phyloP scores from a whole-genome alignment of 2,329 filamentous ascomycete genomes.

The Arthrobotrys conoides region DNA sequence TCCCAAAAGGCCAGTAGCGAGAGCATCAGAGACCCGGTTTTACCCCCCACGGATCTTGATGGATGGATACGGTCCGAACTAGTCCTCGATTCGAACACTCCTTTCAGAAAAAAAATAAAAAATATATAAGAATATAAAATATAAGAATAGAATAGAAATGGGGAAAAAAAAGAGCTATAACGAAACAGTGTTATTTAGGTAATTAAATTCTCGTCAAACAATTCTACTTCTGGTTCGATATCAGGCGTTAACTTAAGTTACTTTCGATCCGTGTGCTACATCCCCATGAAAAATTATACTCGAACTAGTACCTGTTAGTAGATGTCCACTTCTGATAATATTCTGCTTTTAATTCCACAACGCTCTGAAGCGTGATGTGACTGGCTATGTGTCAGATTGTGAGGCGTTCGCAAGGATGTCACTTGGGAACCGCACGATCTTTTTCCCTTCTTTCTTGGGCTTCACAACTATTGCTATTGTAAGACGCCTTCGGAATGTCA shows the following conservation, averaged over 20 bases:
- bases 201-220: conserved; percentile 56
- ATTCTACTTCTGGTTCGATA: conserved; percentile 46
- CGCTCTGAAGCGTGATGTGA: conserved; percentile 56
- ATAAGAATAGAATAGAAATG: no score
- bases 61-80: no score
- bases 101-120: no score
- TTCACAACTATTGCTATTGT: conserved; percentile 25
- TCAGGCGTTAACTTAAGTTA: no score
- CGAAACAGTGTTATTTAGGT: conserved; percentile 30
- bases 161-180: conserved; percentile 13
- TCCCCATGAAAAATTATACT: conserved; percentile 27
- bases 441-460: conserved; percentile 37
- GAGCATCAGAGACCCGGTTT: conserved; percentile 46
- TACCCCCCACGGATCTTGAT: conserved; percentile 48
- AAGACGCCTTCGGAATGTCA: conserved; percentile 35
- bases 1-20: conserved; percentile 42
- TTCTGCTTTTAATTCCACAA: conserved; percentile 55
- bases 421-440: conserved; percentile 56
- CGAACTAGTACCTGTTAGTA: no score
- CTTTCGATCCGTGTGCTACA: conserved; percentile 2
- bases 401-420: conserved; percentile 60
- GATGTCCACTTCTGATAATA: conserved; percentile 52
- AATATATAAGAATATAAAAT: no score
- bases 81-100: no score
- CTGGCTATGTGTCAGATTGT: conserved; percentile 61